Percentiles rank a stretch among this genome's conserved stretches.
phyloP scores from a whole-genome alignment of 2,329 filamentous ascomycete species.

The Herpomyces periplanetae region DNA sequence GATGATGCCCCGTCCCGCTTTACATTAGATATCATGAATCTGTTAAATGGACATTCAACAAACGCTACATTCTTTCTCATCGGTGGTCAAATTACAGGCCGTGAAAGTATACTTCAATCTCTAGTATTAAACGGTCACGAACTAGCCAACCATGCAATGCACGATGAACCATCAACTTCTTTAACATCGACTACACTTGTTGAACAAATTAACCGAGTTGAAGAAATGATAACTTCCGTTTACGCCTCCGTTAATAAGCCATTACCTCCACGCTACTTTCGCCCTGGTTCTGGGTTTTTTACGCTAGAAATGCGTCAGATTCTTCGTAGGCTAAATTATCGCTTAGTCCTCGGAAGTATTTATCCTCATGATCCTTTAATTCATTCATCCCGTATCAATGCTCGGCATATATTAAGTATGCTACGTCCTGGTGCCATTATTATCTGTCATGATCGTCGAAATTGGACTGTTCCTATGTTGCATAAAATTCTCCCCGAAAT shows the following conservation, averaged over 20 bases:
- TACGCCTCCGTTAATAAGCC: constrained; percentile 10
- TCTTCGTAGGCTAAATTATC: constrained; percentile 20
- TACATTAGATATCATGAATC: constrained; percentile 24
- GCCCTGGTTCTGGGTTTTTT: constrained; percentile 55
- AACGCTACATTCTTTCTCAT: constrained; percentile 66
- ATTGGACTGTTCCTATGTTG: constrained; percentile 54
- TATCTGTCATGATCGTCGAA: constrained; percentile 44
- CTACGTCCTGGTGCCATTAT: constrained; percentile 33
- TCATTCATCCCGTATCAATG: constrained; percentile 23
- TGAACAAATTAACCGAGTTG: constrained; percentile 22
- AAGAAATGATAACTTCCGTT: constrained; percentile 16
- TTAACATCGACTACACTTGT: constrained; percentile 18
- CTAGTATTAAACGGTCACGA: constrained; percentile 23
- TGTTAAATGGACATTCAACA: too few relatives aligned
- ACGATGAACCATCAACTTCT: constrained; percentile 30
- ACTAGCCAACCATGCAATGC: constrained; percentile 60
- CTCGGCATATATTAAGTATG: constrained; percentile 42
- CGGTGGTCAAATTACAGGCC: constrained; percentile 24
- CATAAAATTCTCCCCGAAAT: constrained; percentile 28
- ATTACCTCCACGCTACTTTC: constrained; percentile 24
- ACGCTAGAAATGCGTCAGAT: constrained; percentile 22
- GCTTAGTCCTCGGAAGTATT: constrained; percentile 37
- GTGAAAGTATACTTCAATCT: constrained; percentile 14
- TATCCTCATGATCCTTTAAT: constrained; percentile 83
- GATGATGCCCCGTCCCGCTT: constrained; percentile 44